Conservation (phyloP, 108 stramenopile genomes). For the Conticribra guillardii region DNA sequence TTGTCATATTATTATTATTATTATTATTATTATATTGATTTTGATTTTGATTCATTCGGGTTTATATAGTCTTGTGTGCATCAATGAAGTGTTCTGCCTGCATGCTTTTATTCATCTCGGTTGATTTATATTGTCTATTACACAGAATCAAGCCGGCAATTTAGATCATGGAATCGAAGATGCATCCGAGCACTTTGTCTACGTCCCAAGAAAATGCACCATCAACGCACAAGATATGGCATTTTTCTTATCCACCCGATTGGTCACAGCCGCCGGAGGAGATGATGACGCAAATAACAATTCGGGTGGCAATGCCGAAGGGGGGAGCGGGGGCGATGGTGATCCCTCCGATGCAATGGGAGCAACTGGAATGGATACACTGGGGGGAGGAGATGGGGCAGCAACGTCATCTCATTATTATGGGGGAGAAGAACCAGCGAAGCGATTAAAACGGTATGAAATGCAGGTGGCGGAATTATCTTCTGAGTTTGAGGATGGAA, state of each 20-base stretch:
- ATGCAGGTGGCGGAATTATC: conserved; percentile 62
- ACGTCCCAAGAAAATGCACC: conserved; percentile 73
- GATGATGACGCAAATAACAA: conserved; percentile 26
- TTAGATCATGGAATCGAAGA: conserved; percentile 81
- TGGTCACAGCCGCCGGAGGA: conserved; percentile 54
- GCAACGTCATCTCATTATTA: conserved; percentile 11
- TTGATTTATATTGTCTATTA: neutral
- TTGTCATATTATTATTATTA: neutral
- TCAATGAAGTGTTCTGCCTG: too few species aligned
- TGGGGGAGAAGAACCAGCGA: conserved; percentile 53
- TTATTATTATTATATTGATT: neutral
- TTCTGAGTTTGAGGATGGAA: conserved; percentile 82
- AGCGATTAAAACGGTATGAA: conserved; percentile 71
- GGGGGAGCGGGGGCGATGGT: too few species aligned
- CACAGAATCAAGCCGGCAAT: conserved; percentile 70
- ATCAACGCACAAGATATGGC: conserved; percentile 86
- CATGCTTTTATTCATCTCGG: too few species aligned
- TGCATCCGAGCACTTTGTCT: conserved; percentile 83
- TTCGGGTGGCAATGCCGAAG: neutral
- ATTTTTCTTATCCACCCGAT: conserved; percentile 82
- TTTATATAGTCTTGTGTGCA: too few species aligned
- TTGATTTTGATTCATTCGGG: too few species aligned
- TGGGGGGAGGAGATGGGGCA: conserved; percentile 37
- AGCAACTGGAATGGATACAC: neutral
- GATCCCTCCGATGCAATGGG: conserved; percentile 6